A percentile compares a stretch with the other conserved stretches of the same genome.
Conservation (phyloP, 495 filamentous ascomycete genomes). For the Cercophora newfieldiana region DNA sequence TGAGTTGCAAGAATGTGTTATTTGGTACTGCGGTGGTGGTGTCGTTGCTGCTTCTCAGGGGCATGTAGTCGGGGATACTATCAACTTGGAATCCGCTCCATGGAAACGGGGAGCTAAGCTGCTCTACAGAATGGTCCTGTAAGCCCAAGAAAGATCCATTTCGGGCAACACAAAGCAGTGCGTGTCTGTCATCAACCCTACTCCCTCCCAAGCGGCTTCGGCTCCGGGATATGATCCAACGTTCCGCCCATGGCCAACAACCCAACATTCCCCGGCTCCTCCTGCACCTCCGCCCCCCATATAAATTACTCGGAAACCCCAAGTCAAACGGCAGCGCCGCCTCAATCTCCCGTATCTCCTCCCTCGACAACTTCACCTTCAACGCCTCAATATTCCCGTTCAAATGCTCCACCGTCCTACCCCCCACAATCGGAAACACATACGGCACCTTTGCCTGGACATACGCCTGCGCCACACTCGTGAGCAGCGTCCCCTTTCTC, state of each 20-base stretch:
- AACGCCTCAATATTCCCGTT: conserved; percentile 70
- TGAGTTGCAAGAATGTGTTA: too few species aligned
- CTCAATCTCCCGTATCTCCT: conserved; percentile 69
- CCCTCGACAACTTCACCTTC: conserved; percentile 51
- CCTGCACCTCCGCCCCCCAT: conserved; percentile 38
- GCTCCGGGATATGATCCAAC: background rate
- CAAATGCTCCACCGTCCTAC: conserved; percentile 58
- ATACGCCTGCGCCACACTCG: conserved; percentile 69
- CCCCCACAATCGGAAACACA: conserved; percentile 75
- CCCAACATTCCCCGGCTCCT: background rate
- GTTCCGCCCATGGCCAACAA: background rate
- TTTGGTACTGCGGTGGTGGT: too few species aligned
- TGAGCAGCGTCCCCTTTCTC: conserved; percentile 51
- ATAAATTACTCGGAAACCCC: conserved; percentile 62
- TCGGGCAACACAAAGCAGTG: too few species aligned
- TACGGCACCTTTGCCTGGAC: conserved; percentile 72
- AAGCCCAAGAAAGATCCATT: too few species aligned
- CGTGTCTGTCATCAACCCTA: too few species aligned
- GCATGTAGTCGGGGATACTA: too few species aligned
- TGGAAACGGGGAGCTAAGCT: too few species aligned
- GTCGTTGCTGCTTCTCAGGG: too few species aligned
- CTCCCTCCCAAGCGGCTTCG: conserved; percentile 2
- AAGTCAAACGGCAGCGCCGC: conserved; percentile 58
- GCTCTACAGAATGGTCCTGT: too few species aligned
- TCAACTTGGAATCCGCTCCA: too few species aligned